These are phyloP conservation scores for Tephrocybe sp. DNA, from an alignment of 768 basidiomycete genomes.

Conservation along the genomic window DNA sequence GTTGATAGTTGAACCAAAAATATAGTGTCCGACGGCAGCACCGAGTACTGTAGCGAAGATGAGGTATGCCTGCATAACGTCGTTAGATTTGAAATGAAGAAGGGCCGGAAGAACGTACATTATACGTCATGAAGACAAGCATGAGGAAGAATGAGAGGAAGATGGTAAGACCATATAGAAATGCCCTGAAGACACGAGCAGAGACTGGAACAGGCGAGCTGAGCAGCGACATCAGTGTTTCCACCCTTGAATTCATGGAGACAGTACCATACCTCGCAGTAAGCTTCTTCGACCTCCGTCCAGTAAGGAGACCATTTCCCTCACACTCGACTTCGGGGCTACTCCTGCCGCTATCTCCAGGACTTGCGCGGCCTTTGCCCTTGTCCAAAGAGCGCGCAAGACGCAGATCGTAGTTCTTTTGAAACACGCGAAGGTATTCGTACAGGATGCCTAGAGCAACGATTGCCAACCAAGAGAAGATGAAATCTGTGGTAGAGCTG, in stretches of 20 bases:
- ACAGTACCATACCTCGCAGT: slow-evolving; percentile 40
- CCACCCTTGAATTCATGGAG: background rate
- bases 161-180: slow-evolving; percentile 71
- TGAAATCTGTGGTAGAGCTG: slow-evolving; percentile 48
- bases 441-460: slow-evolving; percentile 68
- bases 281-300: slow-evolving; percentile 36
- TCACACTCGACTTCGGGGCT: slow-evolving; percentile 32
- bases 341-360: slow-evolving; percentile 23
- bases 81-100: background rate
- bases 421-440: slow-evolving; percentile 73
- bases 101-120: slow-evolving; percentile 47
- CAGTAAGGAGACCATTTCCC: slow-evolving; percentile 52
- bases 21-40: slow-evolving; percentile 78
- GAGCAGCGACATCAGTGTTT: background rate
- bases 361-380: slow-evolving; percentile 35
- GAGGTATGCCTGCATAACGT: slow-evolving; percentile 66
- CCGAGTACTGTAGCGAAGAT: slow-evolving; percentile 80
- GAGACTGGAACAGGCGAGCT: slow-evolving; percentile 50
- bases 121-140: slow-evolving; percentile 97
- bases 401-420: slow-evolving; percentile 52
- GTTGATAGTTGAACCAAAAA: slow-evolving; percentile 68
- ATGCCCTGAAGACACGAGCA: slow-evolving; percentile 57
- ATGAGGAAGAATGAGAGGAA: slow-evolving; percentile 89
- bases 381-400: slow-evolving; percentile 54
- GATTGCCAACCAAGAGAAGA: slow-evolving; percentile 64